Base-by-base conservation (phyloP, 495 filamentous ascomycete species). In the Trichoderma asperelloides region DNA sequence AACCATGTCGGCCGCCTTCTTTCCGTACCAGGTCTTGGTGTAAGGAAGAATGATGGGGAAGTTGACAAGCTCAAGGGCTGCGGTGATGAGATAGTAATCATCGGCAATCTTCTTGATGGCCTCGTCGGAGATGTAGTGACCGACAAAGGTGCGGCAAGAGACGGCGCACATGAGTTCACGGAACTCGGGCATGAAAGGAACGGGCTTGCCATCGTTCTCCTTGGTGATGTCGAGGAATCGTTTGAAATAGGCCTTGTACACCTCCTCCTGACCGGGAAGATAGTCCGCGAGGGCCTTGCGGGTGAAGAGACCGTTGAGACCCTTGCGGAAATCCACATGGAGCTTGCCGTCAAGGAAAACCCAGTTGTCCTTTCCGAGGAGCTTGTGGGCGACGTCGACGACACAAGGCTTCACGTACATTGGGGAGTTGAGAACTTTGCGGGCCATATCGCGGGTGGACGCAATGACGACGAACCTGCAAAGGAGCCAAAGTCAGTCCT, bases 381-480 rank as follows among this genome's bases (percentile, higher is more conserved):
- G 88, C 80, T 98, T 98, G 81, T 93, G 88, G 51, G 95, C 96
- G 60, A 88, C 87, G 79, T 98, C 96, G 68, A 98, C 95, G 63
- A 98, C 93, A 77, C 95, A 98, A 39, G 95, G 95, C 81, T 97
- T 97, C 70, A 96, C 95, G 72, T 88, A 98, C 60, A 77, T 71
- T 21, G 95, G 95, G 67, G 93, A 94, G 80, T 98, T 98, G 87
- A 98, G 93, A 71, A 98, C 88, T 76, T 98, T 98, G 66, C 96
- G 88, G 67, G 96, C 90, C 84, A 98, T 90, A 77, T 98, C 95
- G 73, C 96, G 90, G 60, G 90, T 92, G 21, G 94, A 97, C 23
- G 93, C 95, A 74, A 98, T 96, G 40, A 98, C 92, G 70, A 98
- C 95, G 77, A 98, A 98, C 79, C 93, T 97, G 71, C 8, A 5